Conservation (phyloP, 805 yeast species). For the Ogataea henricii region DNA sequence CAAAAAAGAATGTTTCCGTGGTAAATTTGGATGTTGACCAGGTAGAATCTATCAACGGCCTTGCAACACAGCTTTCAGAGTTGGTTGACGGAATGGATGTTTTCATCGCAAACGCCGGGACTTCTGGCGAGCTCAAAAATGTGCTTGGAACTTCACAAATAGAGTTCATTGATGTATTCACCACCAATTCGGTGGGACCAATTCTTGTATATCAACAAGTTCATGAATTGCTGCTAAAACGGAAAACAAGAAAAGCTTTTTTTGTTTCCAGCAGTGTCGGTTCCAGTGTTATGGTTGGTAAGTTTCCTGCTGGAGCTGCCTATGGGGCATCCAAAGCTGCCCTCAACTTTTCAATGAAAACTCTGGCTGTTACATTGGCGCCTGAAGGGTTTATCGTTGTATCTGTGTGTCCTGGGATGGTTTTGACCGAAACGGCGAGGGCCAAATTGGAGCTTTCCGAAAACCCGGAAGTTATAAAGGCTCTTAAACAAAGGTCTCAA, state of each 20-base stretch:
- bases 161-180: neutral
- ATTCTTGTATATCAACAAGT: constrained; percentile 8
- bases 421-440: neutral
- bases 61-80: constrained; percentile 1
- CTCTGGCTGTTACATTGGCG: neutral
- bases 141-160: neutral
- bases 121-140: neutral
- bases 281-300: neutral
- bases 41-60: constrained; percentile 8
- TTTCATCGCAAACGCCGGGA: constrained; percentile 10
- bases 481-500: neutral
- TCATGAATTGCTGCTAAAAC: neutral
- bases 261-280: constrained; percentile 4
- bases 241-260: constrained; percentile 3
- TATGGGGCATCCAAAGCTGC: constrained; percentile 35
- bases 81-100: constrained; percentile 10
- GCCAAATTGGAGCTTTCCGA: no score
- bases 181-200: constrained; percentile 11
- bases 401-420: neutral
- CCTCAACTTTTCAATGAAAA: constrained; percentile 27
- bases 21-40: constrained; percentile 9
- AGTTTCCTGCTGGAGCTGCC: neutral
- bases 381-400: neutral
- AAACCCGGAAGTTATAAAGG: no score
- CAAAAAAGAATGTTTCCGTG: constrained; percentile 3